A percentile compares a stretch with the other conserved stretches of the same genome.
phyloP scores from a whole-genome alignment of 2,329 filamentous ascomycete species.

The Bipolaris sorokiniana region DNA sequence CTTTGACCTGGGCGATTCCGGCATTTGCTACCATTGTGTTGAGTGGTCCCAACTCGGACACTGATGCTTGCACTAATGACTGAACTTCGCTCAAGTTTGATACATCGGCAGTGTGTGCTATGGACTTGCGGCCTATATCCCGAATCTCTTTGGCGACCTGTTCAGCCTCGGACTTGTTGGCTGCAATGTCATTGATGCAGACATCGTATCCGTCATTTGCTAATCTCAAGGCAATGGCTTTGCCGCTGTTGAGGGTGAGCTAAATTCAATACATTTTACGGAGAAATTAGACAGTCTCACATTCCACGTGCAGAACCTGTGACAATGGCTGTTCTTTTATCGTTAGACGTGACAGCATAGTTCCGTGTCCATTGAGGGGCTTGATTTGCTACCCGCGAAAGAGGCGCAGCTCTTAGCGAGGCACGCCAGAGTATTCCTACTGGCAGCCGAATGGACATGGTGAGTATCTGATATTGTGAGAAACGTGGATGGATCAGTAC shows the following conservation, averaged over 20 bases:
- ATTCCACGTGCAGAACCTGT: conserved; percentile 50
- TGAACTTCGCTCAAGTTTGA: conserved; percentile 62
- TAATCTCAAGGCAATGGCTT: conserved; percentile 67
- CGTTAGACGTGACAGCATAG: conserved; percentile 31
- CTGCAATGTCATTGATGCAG: conserved; percentile 67
- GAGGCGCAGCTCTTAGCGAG: conserved; percentile 16
- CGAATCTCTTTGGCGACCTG: conserved; percentile 61
- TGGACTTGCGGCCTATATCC: conserved; percentile 58
- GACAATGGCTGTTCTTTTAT: conserved; percentile 46
- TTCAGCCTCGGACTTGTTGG: conserved; percentile 60
- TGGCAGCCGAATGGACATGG: conserved; percentile 34
- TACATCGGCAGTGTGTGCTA: conserved; percentile 66
- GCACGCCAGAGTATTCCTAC: conserved; percentile 30
- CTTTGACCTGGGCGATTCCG: conserved; percentile 65
- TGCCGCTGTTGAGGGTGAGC: conserved; percentile 55
- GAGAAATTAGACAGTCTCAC: conserved; percentile 23
- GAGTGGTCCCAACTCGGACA: conserved; percentile 60
- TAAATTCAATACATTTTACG: background rate
- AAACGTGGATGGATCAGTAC: background rate
- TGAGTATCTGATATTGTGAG: background rate
- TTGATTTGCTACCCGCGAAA: conserved; percentile 21
- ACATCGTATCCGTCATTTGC: conserved; percentile 70
- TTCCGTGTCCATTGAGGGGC: conserved; percentile 29
- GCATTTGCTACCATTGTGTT: conserved; percentile 66
- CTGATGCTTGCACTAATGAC: conserved; percentile 59